Evolutionary conservation across 2,329 filamentous ascomycete genomes (phyloP), one percentile per base, ranked within the genome.

Genomic region (Aspergillus thermomutatus): DNA sequence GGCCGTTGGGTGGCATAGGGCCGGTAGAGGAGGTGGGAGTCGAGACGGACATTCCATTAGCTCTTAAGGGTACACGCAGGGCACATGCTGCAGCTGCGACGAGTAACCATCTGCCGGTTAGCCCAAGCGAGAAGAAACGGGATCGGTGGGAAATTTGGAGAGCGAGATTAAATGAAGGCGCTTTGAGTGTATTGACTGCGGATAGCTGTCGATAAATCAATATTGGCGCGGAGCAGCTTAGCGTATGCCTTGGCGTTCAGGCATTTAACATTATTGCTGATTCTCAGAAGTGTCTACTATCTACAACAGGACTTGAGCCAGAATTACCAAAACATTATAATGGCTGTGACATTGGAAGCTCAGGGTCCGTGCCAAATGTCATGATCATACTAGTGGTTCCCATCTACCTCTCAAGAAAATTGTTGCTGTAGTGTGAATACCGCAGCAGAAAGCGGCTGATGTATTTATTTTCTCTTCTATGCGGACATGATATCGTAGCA

Each of bases 1-100:
- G 65, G 59, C 70, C 73, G 66, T 74, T 72, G 59, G 72, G 60
- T 58, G 72, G 65, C 75, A 76, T 75, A 60, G 69, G 70, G 69
- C 67, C 64, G 63, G 67, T 67, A 54, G 64, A 67, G 49, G 62
- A 58, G 55, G 66, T 64, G 55, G 66, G 69, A 53, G 64, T 71
- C 53, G 66, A 71, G 57, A 66, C 62, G 60, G 69, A 67, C 72
- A 74, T 74, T 64, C 68, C 69, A 73, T 71, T 63, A 69, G 66
- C 53, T 66, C 57, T 56, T 55, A 54, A 62, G 51, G 54, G 53
- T 63, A 63, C 60, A 64, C 59, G 50, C 58, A 60, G 59, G 52
- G 57, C 55, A 59, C 65, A 66, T 65, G 57, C 63, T 67, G 65
- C 50, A 46, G 51, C 54, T 47, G 21, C 28, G 50, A 52, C 41